Conservation (phyloP, 163 green algal genomes). For the Scenedesmus sp. region DNA sequence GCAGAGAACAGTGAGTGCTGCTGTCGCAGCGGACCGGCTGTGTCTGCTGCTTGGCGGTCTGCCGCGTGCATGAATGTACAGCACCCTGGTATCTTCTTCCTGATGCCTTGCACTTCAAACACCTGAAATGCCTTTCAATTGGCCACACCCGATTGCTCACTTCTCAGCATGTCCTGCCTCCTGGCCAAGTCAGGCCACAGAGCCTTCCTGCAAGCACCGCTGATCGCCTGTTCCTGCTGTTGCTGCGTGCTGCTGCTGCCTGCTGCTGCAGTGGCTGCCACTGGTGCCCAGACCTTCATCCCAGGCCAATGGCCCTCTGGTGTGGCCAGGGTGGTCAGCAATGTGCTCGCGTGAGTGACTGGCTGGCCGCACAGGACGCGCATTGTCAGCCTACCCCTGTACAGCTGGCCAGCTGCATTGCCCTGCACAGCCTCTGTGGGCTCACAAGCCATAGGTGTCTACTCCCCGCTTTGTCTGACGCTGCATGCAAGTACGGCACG, state of each 20-base stretch:
- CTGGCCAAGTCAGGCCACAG: neutral
- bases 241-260: neutral
- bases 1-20: neutral
- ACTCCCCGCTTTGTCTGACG: too few relatives aligned
- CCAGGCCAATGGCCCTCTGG: slow-evolving; percentile 24
- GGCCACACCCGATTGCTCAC: neutral
- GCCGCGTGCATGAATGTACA: neutral
- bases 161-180: neutral
- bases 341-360: slow-evolving; percentile 1
- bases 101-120: neutral
- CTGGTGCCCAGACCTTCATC: slow-evolving; percentile 33
- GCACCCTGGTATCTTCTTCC: neutral
- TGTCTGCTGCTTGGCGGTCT: neutral
- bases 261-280: neutral
- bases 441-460: too few relatives aligned
- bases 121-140: neutral
- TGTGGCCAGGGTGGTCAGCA: slow-evolving; percentile 35
- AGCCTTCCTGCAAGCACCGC: neutral
- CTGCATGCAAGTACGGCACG: too few relatives aligned
- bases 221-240: neutral
- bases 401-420: neutral
- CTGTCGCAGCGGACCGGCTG: too few relatives aligned
- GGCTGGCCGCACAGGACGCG: neutral
- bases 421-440: too few relatives aligned
- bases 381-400: neutral